phyloP scores from a whole-genome alignment of 805 yeast species.

The Candida arabinofermentans region DNA sequence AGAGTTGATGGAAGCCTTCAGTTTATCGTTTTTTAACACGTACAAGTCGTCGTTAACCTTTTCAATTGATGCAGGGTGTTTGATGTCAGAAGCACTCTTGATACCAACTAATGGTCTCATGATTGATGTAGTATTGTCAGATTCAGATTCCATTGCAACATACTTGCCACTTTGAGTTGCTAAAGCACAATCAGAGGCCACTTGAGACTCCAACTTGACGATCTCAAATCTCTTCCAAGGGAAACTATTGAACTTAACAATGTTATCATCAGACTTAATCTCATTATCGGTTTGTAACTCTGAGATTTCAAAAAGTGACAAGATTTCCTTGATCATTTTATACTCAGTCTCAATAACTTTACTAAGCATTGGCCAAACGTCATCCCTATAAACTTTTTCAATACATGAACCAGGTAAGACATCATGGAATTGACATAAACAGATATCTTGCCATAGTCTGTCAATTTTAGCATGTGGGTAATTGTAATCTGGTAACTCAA shows the following conservation, averaged over 20 bases:
- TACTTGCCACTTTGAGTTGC: slow-evolving; percentile 14
- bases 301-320: slow-evolving; percentile 10
- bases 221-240: slow-evolving; percentile 61
- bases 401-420: slow-evolving; percentile 97
- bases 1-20: slow-evolving; percentile 51
- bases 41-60: slow-evolving; percentile 36
- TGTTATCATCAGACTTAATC: slow-evolving; percentile 10
- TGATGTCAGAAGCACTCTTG: slow-evolving; percentile 18
- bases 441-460: slow-evolving; percentile 80
- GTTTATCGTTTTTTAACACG: slow-evolving; percentile 55
- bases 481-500: slow-evolving; percentile 45
- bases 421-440: slow-evolving; percentile 93
- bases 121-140: slow-evolving; percentile 6
- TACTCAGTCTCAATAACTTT: slow-evolving; percentile 51
- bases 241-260: slow-evolving; percentile 47
- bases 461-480: slow-evolving; percentile 73
- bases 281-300: slow-evolving; percentile 3
- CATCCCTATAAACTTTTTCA: slow-evolving; percentile 86
- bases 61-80: slow-evolving; percentile 46
- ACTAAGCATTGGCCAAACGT: slow-evolving; percentile 74
- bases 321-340: slow-evolving; percentile 47
- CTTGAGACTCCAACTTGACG: slow-evolving; percentile 21
- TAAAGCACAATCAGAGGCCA: background rate
- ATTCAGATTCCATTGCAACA: slow-evolving; percentile 14
- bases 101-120: slow-evolving; percentile 20